Percentiles rank a stretch among this genome's conserved stretches.
These are phyloP conservation scores for Crepidotus variabilis DNA, from an alignment of 768 basidiomycete species.

Conservation along the genomic window DNA sequence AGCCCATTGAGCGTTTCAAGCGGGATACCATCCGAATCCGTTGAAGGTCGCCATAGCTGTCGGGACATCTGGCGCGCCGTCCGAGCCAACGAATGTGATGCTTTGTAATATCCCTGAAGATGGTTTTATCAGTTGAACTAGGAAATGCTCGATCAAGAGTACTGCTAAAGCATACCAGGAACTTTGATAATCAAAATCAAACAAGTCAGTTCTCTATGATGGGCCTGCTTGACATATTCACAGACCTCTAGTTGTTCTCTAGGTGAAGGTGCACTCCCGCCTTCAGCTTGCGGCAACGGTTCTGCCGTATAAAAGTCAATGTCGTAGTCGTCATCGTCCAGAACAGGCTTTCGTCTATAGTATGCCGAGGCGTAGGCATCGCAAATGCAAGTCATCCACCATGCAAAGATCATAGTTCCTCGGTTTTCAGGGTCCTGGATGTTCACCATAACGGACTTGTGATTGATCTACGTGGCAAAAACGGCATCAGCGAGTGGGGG, in stretches of 20 bases:
- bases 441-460: slow-evolving; percentile 71
- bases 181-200: slow-evolving; percentile 33
- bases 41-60: slow-evolving; percentile 75
- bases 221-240: slow-evolving; percentile 5
- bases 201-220: background rate
- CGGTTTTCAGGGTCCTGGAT: slow-evolving; percentile 73
- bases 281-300: slow-evolving; percentile 46
- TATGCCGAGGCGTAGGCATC: slow-evolving; percentile 84
- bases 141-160: slow-evolving; percentile 5
- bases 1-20: slow-evolving; percentile 57
- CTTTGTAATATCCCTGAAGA: slow-evolving; percentile 74
- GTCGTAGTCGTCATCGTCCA: slow-evolving; percentile 89
- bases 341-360: slow-evolving; percentile 79
- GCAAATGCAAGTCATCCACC: slow-evolving; percentile 89
- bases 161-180: slow-evolving; percentile 50
- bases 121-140: slow-evolving; percentile 13
- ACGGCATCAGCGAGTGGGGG: background rate
- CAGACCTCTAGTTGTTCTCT: slow-evolving; percentile 78
- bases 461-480: slow-evolving; percentile 60
- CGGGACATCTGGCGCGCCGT: slow-evolving; percentile 80
- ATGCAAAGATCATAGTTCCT: slow-evolving; percentile 86
- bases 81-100: slow-evolving; percentile 79
- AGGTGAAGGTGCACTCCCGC: slow-evolving; percentile 53
- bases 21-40: slow-evolving; percentile 75
- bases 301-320: slow-evolving; percentile 84